Base-by-base conservation (phyloP, 1,284 basidiomycete genomes). In the Trametes pubescens region DNA sequence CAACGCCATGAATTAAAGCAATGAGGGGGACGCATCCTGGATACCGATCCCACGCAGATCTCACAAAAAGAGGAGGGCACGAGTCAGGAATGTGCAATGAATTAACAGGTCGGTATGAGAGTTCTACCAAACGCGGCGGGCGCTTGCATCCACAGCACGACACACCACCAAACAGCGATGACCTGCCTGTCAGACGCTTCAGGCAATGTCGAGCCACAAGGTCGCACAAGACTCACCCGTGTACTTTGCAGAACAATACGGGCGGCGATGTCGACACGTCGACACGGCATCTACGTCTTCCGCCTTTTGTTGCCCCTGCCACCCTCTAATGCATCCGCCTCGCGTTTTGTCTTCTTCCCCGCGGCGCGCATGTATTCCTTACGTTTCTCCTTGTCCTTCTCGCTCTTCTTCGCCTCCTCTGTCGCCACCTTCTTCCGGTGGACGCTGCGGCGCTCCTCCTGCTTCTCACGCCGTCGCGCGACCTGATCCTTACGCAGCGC, bases 401-500 rank as follows among this genome's bases (percentile, higher is more conserved):
- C 91, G 3, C 74, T 78, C 76, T 87, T 90, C 76, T 78, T 81
- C 61, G 80, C 85, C 68, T 92, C 93, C 68, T 89, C 87, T 75
- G 88, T 90, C 70, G 85, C 89, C 9, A 85, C 75, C 78, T 88
- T 92, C 80, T 93, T 92, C 69, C 80, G 77, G 71, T 87, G 83
- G 68, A 80, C 85, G 38, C 78, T 84, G 62, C 84, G 85, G 74
- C 88, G 84, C 79, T 91, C 91, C 24, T 84, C 84, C 79, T 97
- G 93, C 81, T 96, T 96, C 76, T 92, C 93, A 72, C 86, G 89
- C 72, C 95, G 80, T 71, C 89, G 82, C 44, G 77, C 81, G 0
- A 93, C 83, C 79, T 97, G 94, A 72, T 96, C 96, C 78, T 96
- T 96, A 62, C 94, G 83, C 70, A 99, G 80, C 7, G 96, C 94